These are phyloP conservation scores for Schizophyllum amplum DNA, from an alignment of 1,284 basidiomycete species.

Conservation along the genomic window DNA sequence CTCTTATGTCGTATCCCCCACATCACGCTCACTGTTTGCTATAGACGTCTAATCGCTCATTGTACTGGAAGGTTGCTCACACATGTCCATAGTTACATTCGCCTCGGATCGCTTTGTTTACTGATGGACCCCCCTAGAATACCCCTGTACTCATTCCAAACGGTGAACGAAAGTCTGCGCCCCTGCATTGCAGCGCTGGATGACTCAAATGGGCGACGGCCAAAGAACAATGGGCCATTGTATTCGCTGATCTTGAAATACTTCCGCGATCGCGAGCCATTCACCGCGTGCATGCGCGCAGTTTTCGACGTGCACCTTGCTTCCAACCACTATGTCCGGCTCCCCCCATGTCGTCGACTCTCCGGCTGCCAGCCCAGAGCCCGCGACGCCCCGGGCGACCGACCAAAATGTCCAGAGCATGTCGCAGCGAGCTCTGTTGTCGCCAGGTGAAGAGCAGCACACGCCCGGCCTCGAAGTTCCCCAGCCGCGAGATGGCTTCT, in stretches of 20 bases:
- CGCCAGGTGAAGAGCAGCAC: neutral
- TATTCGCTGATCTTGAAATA: neutral
- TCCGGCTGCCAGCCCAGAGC: neutral
- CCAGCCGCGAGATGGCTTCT: constrained; percentile 60
- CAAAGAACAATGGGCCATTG: too few relatives aligned
- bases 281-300: neutral
- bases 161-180: neutral
- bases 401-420: neutral
- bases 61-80: constrained; percentile 3
- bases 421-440: neutral
- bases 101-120: neutral
- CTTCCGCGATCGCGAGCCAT: neutral
- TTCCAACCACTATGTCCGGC: neutral
- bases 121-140: neutral
- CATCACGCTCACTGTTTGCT: neutral
- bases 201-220: too few relatives aligned
- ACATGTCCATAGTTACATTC: constrained; percentile 8
- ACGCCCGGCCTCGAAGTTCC: constrained; percentile 37
- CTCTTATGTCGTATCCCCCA: neutral
- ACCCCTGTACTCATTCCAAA: neutral
- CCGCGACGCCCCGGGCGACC: neutral
- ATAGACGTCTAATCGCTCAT: neutral
- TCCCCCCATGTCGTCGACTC: neutral
- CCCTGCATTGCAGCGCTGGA: too few relatives aligned
- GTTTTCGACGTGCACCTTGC: neutral